Percentiles rank a stretch among this genome's conserved stretches.
These are phyloP conservation scores for Pelargonium myrrhifolium DNA, from an alignment of 441 rosid species.

Conservation along the genomic window DNA sequence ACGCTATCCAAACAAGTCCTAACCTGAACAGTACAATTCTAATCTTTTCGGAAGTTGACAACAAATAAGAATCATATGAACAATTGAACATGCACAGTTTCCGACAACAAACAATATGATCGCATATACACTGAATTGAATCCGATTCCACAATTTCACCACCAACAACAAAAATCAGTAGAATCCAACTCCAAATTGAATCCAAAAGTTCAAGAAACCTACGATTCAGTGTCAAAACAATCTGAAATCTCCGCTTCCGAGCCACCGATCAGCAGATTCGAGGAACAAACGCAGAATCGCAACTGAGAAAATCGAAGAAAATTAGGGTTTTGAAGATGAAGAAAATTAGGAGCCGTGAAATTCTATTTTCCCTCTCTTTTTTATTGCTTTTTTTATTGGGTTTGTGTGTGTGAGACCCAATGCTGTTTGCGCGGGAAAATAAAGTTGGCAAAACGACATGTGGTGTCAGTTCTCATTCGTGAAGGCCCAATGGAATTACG, in stretches of 20 bases:
- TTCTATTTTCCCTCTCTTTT: neutral
- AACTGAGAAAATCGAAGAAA: slow-evolving; percentile 10
- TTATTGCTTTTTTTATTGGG: neutral
- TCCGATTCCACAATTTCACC: too few relatives aligned
- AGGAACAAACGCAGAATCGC: slow-evolving; percentile 18
- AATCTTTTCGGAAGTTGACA: too few relatives aligned
- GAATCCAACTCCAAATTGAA: neutral
- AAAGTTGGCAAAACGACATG: neutral
- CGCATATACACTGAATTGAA: too few relatives aligned
- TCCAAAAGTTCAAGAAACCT: neutral
- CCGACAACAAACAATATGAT: too few relatives aligned
- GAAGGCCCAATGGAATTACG: neutral
- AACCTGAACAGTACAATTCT: too few relatives aligned
- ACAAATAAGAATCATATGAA: too few relatives aligned
- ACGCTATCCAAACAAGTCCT: too few relatives aligned
- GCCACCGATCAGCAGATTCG: slow-evolving; percentile 16
- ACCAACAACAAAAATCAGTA: neutral
- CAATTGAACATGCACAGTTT: too few relatives aligned
- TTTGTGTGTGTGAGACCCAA: neutral
- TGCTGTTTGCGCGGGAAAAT: slow-evolving; percentile 1
- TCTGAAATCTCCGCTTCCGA: slow-evolving; percentile 9
- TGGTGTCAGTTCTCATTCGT: neutral
- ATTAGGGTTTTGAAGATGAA: slow-evolving; percentile 6
- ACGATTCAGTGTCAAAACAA: neutral
- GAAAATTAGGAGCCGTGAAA: neutral